phyloP scores from a whole-genome alignment of 2,329 filamentous ascomycete genomes.

The Emericellopsis cladophorae region DNA sequence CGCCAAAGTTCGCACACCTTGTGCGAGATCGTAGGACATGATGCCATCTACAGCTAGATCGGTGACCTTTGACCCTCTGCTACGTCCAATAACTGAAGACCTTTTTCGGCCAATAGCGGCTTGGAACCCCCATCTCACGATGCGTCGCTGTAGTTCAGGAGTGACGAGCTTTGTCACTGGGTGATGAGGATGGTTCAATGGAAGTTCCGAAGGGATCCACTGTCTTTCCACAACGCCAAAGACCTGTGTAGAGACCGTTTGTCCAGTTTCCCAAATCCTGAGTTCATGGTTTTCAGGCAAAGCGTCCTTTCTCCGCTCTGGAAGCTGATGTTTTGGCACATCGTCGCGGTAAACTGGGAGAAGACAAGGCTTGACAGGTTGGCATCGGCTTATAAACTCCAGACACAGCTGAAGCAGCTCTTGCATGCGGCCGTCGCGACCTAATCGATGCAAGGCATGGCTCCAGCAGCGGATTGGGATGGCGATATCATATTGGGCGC shows the following conservation, averaged over 20 bases:
- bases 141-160: slow-evolving; percentile 19
- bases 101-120: slow-evolving; percentile 7
- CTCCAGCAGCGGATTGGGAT: slow-evolving; percentile 27
- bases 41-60: background rate
- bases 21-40: slow-evolving; percentile 17
- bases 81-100: slow-evolving; percentile 7
- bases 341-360: slow-evolving; percentile 31
- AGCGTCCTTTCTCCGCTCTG: background rate
- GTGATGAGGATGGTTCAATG: slow-evolving; percentile 25
- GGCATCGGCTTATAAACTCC: slow-evolving; percentile 27
- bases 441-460: slow-evolving; percentile 28
- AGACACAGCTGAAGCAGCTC: slow-evolving; percentile 31
- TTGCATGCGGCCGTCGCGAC: slow-evolving; percentile 26
- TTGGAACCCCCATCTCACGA: slow-evolving; percentile 34
- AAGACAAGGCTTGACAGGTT: slow-evolving; percentile 14
- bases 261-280: background rate
- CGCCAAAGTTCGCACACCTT: slow-evolving; percentile 22
- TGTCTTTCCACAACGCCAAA: slow-evolving; percentile 2
- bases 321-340: slow-evolving; percentile 14
- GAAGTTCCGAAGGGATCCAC: slow-evolving; percentile 26
- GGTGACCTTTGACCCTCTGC: background rate
- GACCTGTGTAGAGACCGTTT: background rate
- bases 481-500: slow-evolving; percentile 17
- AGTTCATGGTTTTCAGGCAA: no score
- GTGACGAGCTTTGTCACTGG: slow-evolving; percentile 34